A percentile compares a stretch with the other conserved stretches of the same genome.
phyloP scores from a whole-genome alignment of 768 basidiomycete genomes.

The Myochromella boudieri region DNA sequence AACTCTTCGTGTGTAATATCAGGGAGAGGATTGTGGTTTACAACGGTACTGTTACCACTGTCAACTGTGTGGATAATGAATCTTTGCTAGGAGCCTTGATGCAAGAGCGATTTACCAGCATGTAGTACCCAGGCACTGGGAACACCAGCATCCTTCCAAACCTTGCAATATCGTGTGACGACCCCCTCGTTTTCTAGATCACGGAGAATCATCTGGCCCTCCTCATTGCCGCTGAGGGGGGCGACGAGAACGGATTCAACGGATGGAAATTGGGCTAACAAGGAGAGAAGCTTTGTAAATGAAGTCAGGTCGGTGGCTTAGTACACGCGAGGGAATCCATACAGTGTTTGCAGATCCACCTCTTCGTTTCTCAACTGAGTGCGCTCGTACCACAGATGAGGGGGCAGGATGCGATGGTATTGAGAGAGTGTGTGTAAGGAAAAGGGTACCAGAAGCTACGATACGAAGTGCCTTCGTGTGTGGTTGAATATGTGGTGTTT shows the following conservation, averaged over 20 bases:
- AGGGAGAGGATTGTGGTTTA: conserved; percentile 86
- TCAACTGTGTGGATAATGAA: conserved; percentile 39
- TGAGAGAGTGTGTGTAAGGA: conserved; percentile 70
- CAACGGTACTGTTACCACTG: conserved; percentile 61
- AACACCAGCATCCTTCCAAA: conserved; percentile 70
- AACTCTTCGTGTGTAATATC: conserved; percentile 89
- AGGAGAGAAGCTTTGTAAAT: conserved; percentile 51
- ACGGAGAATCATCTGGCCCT: conserved; percentile 59
- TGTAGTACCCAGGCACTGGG: conserved; percentile 83
- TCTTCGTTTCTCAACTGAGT: conserved; percentile 63
- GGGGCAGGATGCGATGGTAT: conserved; percentile 61
- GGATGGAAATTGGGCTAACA: conserved; percentile 68
- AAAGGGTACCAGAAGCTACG: conserved; percentile 78
- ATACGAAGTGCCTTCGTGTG: conserved; percentile 57
- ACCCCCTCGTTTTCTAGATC: conserved; percentile 70
- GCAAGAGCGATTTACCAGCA: conserved; percentile 44
- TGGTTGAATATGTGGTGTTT: conserved; percentile 23
- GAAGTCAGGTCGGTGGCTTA: conserved; percentile 4
- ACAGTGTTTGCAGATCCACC: conserved; percentile 73
- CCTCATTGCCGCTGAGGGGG: conserved; percentile 69
- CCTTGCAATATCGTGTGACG: conserved; percentile 70
- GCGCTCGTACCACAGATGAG: conserved; percentile 62
- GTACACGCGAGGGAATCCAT: conserved; percentile 1
- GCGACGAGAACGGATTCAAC: conserved; percentile 74
- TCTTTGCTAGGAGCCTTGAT: background rate